phyloP scores from a whole-genome alignment of 1,139 yeast species.

The Williopsis jadinii region DNA sequence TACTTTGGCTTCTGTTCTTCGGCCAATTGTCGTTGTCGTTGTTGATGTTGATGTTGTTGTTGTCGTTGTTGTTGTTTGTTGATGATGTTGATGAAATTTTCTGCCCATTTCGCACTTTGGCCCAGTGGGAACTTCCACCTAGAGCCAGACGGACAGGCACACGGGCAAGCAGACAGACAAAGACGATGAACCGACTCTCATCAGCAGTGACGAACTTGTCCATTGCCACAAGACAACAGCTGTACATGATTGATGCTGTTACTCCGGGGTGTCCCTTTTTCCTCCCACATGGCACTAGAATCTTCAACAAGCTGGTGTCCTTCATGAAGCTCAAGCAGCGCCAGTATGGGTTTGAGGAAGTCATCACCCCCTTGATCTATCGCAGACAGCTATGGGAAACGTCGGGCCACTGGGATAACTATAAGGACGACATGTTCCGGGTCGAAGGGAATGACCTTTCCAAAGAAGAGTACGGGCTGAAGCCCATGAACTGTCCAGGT shows the following conservation, averaged over 20 bases:
- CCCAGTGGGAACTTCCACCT: no score
- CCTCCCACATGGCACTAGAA: slow-evolving; percentile 83
- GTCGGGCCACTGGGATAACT: slow-evolving; percentile 96
- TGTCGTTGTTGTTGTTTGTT: no score
- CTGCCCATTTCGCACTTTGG: no score
- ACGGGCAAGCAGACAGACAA: neutral
- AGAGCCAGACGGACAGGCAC: no score
- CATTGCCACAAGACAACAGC: slow-evolving; percentile 57
- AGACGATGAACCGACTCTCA: slow-evolving; percentile 4
- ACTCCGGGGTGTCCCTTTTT: slow-evolving; percentile 91
- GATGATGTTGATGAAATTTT: no score
- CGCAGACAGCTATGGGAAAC: slow-evolving; percentile 81
- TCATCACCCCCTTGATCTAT: slow-evolving; percentile 86
- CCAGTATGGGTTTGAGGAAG: slow-evolving; percentile 84
- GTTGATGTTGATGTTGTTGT: neutral
- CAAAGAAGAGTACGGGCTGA: slow-evolving; percentile 66
- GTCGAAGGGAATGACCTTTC: slow-evolving; percentile 43
- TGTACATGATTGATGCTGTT: slow-evolving; percentile 67
- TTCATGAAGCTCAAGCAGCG: slow-evolving; percentile 78
- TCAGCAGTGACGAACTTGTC: slow-evolving; percentile 31
- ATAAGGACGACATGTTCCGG: slow-evolving; percentile 89
- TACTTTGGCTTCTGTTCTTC: neutral
- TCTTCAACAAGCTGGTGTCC: slow-evolving; percentile 68
- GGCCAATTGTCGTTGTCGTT: neutral
- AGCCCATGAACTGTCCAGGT: slow-evolving; percentile 99